A percentile compares a stretch with the other conserved stretches of the same genome.
phyloP scores from a whole-genome alignment of 2,329 filamentous ascomycete genomes.

The Hansfordia pulvinata region DNA sequence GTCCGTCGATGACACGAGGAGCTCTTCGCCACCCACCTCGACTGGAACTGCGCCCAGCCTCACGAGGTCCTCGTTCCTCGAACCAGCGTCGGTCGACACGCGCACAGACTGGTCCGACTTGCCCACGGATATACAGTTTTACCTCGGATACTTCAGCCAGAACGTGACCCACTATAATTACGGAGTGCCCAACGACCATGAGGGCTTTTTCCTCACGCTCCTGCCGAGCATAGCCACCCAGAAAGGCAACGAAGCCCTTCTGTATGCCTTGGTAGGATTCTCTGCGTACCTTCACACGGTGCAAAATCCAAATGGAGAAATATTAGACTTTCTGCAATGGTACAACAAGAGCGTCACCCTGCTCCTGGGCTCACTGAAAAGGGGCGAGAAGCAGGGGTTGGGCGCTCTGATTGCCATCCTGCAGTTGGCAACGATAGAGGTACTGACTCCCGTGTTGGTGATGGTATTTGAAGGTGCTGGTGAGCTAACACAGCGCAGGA shows the following conservation, averaged over 20 bases:
- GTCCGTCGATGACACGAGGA: constrained; percentile 35
- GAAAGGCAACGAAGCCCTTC: constrained; percentile 54
- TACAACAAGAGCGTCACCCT: constrained; percentile 80
- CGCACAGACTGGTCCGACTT: constrained; percentile 41
- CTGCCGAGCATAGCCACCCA: constrained; percentile 60
- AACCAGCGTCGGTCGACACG: constrained; percentile 12
- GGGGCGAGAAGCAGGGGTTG: constrained; percentile 55
- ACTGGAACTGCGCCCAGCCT: constrained; percentile 25
- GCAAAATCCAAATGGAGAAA: constrained; percentile 53
- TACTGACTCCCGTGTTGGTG: too few relatives aligned
- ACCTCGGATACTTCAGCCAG: neutral
- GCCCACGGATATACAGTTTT: constrained; percentile 48
- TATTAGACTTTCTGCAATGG: constrained; percentile 74
- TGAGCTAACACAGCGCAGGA: constrained; percentile 58
- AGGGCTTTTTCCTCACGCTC: constrained; percentile 59
- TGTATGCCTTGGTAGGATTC: constrained; percentile 81
- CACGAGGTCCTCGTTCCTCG: constrained; percentile 15
- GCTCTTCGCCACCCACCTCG: constrained; percentile 38
- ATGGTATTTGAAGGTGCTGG: too few relatives aligned
- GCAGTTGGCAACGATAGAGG: constrained; percentile 88
- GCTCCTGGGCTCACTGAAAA: constrained; percentile 58
- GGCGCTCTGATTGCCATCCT: constrained; percentile 76
- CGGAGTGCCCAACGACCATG: constrained; percentile 17
- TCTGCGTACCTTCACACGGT: constrained; percentile 76
- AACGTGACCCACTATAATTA: neutral